Base-by-base conservation (phyloP, 495 filamentous ascomycete species). In the Opeltia flavorubescens region DNA sequence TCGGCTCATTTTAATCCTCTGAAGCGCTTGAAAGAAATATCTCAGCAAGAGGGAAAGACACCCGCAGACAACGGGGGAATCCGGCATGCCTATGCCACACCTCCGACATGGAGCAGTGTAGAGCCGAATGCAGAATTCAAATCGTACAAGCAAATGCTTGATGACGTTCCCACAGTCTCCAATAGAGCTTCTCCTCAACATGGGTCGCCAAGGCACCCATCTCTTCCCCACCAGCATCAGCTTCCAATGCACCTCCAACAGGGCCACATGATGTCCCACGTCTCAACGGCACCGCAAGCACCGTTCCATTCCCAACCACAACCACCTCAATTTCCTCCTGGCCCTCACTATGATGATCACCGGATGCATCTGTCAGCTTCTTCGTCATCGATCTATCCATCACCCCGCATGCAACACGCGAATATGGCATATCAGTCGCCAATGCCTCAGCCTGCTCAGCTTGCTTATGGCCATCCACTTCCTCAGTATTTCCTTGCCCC, bases 341-440 rank as follows among this genome's bases (percentile, higher is more conserved):
- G 68, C 34, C 86, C 78, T 55, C 76, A 77, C 50, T 75, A 77
- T 51, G 85, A 93, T 49, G 84, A 85, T 47, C 86, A 91, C 58
- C 76, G 84, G 44, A 91, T 94, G 84, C 79, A 81, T 50, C 74
- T 88, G 59, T 85, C 84, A 31, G 81, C 80, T 1, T 86, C 81
- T 26, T 79, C 81, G 17, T 81, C 81, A 1, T 82, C 87, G 47
- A 81, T 86, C 1, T 21, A 44, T 51, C 81, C 80, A 4, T 94
- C 89, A 6, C 87, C 89, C 24, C 75, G 87, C 29, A 72, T 87
- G 58, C 76, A 77, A 42, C 80, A 74, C 41, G 70, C 73, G 11
- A 71, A 76, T 28, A 74, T 88, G 58, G 77, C 80, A 29, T 89
- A 84, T 52, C 76, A 77, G 4, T 80, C 76, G 3, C 75, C 77